Base-by-base conservation (phyloP, 2,329 filamentous ascomycete genomes). In the Aphanoascus verrucosus region DNA sequence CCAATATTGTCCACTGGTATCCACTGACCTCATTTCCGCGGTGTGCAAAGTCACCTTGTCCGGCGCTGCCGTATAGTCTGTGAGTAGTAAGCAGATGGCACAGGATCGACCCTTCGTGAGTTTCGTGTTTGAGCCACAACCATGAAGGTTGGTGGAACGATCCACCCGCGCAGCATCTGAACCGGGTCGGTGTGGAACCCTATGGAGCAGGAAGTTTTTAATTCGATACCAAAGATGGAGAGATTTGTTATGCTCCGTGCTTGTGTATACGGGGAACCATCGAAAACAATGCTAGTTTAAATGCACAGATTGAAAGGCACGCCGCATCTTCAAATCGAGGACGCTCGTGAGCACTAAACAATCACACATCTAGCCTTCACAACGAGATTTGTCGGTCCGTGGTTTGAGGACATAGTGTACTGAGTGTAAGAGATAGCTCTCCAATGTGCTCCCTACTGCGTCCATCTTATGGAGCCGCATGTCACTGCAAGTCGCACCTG, bases 101-200 rank as follows among this genome's bases (percentile, higher is more conserved):
- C 40, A 44, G 31, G 41, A 41, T 41, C 3, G 15, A 28, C n/a
- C n/a, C 9, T 40, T 7, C 35, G 40, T 28, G 23, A 28, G 23
- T 28, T 28, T 28, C 23, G 23, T 28, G 7, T 7, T 28, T 28
- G 23, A 28, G 7, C 23, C 23, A 28, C 7, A 37, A 52, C 49
- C 49, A 52, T 37, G 50, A 19, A 38, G 50, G 6, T 28, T 31
- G 14, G 41, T 52, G 50, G 46, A 46, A 52, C 50, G 50, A 52
- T 52, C 50, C 50, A 52, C 50, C 40, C 49, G 40, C 20, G 23
- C 19, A 51, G 38, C 49, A 32, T n/a, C 49, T 40, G 31, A 41
- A 28, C 48, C 38, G 32, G 34, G 15, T 17, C 41, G 14, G 9
- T 43, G 49, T 43, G 49, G 49, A n/a, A n/a, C 37, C 38, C 9